Conservation (phyloP, 495 filamentous ascomycete genomes). For the Darksidea phi region DNA sequence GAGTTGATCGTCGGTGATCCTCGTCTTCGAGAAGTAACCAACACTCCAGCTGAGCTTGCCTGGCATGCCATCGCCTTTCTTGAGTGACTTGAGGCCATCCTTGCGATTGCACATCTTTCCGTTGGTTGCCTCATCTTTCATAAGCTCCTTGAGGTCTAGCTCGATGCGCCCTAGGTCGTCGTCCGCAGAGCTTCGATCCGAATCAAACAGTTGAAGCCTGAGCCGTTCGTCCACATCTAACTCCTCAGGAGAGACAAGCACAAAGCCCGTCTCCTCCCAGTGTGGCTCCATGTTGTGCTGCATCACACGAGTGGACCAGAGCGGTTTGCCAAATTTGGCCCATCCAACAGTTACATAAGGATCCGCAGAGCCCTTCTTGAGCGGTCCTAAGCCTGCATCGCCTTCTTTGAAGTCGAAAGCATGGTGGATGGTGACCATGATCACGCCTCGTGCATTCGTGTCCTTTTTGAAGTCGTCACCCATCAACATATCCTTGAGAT, state of each 20-base stretch:
- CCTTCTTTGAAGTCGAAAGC: slow-evolving; percentile 67
- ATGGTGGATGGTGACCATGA: slow-evolving; percentile 61
- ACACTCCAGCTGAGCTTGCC: slow-evolving; percentile 68
- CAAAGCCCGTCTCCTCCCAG: slow-evolving; percentile 66
- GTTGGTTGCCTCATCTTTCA: slow-evolving; percentile 53
- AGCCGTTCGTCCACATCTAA: slow-evolving; percentile 70
- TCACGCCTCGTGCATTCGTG: slow-evolving; percentile 60
- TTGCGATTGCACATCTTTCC: slow-evolving; percentile 56
- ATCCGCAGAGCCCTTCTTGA: slow-evolving; percentile 62
- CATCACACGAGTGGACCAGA: slow-evolving; percentile 63
- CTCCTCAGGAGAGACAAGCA: slow-evolving; percentile 66
- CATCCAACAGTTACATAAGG: slow-evolving; percentile 69
- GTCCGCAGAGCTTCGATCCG: slow-evolving; percentile 65
- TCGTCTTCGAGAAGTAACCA: slow-evolving; percentile 65
- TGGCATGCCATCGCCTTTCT: slow-evolving; percentile 64
- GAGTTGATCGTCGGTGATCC: slow-evolving; percentile 56
- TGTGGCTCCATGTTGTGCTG: slow-evolving; percentile 60
- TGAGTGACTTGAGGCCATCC: slow-evolving; percentile 60
- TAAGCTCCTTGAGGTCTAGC: slow-evolving; percentile 62
- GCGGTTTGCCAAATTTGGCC: slow-evolving; percentile 72
- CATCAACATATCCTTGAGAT: slow-evolving; percentile 70
- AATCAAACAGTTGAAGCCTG: slow-evolving; percentile 69
- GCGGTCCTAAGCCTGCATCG: slow-evolving; percentile 55
- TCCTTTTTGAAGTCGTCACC: slow-evolving; percentile 78
- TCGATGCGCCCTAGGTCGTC: slow-evolving; percentile 71